Evolutionary conservation across 2,329 filamentous ascomycete genomes (phyloP), one percentile per base, ranked within the genome.

Genomic region (Beauveria caledonica): DNA sequence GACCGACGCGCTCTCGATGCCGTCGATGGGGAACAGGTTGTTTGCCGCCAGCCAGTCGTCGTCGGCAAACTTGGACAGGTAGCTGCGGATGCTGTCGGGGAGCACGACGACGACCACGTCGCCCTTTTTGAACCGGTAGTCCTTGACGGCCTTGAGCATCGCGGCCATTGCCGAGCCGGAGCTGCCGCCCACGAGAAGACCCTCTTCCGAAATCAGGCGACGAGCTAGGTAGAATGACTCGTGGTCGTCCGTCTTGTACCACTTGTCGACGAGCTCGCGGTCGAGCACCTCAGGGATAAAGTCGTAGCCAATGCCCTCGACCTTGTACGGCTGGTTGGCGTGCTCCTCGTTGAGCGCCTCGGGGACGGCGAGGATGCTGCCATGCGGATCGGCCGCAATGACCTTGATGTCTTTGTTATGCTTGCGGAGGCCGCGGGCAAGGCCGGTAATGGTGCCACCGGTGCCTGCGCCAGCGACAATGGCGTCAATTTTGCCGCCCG

Each of bases 1-100:
- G 68, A 69, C 62, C 72, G 73, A 54, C 71, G 79, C 63, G 77
- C 82, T 57, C 78, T 84, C 64, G 76, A 81, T 44, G 17, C 74
- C 77, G 63, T 76, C 74, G 64, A 76, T 71, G n/a, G 90, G 85
- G 27, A 97, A 83, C 25, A 99, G 89, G 72, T 93, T 88, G 76
- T 99, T 99, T 64, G 94, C 94, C 13, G 92, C 92, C 60, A 99
- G 86, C 95, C 94, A 99, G 78, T 97, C 94, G 71, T 99, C 95
- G 72, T 99, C 94, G 66, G 92, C 92, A 72, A 99, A 99, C 83
- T 99, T 99, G 78, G 89, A 93, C 27, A 99, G 85, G 74, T 99
- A 99, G 76, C 91, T 97, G 70, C 94, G 85, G 71, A 99, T 97
- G 77, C 92, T 96, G 74, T 99, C 94, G 1, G 94, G 95, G 19